A percentile compares a stretch with the other conserved stretches of the same genome.
phyloP scores from a whole-genome alignment of 441 rosid species.

The Corymbia citriodora region DNA sequence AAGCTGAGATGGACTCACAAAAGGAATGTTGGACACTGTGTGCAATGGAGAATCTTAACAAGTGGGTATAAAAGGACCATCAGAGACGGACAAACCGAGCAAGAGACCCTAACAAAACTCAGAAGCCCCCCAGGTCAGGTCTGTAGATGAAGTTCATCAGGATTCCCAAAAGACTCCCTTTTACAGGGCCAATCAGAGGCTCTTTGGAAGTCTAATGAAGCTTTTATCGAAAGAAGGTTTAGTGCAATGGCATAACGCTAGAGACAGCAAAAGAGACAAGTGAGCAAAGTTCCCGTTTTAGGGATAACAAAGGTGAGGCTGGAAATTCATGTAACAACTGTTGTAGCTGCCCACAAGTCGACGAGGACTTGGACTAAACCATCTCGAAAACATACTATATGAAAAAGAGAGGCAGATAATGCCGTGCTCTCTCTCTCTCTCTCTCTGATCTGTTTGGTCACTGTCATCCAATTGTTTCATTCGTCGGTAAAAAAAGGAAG shows the following conservation, averaged over 20 bases:
- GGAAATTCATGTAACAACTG: not conserved
- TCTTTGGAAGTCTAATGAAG: not conserved
- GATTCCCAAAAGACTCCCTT: not conserved
- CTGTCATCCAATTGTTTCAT: not conserved
- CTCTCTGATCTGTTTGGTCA: not conserved
- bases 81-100: constrained; percentile 17
- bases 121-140: not conserved
- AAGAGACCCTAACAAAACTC: constrained; percentile 2
- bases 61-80: constrained; percentile 16
- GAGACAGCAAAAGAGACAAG: not conserved
- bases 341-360: not conserved
- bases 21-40: not conserved
- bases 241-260: not conserved
- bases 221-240: not conserved
- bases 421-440: not conserved
- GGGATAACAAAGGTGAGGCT: not conserved
- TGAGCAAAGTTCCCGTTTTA: not conserved
- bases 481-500: not conserved
- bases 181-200: not conserved
- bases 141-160: not conserved
- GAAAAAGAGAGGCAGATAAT: not conserved
- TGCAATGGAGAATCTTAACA: constrained; percentile 7
- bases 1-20: not conserved
- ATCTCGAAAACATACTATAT: not conserved
- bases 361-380: not conserved